phyloP scores from a whole-genome alignment of 495 filamentous ascomycete genomes.

The Xylaria telfairii region DNA sequence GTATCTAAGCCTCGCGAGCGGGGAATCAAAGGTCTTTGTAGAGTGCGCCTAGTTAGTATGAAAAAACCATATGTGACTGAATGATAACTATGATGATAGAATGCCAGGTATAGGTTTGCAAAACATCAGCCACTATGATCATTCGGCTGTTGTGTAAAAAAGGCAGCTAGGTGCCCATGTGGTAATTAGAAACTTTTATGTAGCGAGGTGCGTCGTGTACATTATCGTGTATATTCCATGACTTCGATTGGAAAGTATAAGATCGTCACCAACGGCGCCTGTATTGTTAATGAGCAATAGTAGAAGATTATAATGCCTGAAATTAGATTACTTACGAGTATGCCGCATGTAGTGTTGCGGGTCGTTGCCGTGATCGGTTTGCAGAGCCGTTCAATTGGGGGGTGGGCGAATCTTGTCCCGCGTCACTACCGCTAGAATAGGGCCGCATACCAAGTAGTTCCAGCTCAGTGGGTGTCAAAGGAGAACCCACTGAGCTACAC shows the following conservation, averaged over 20 bases:
- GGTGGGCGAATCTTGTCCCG: constrained; percentile 26
- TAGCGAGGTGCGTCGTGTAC: neutral
- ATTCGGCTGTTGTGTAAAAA: neutral
- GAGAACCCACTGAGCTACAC: constrained; percentile 28
- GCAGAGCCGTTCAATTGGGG: constrained; percentile 32
- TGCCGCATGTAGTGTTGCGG: constrained; percentile 46
- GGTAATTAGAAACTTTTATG: neutral
- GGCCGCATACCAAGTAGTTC: constrained; percentile 33
- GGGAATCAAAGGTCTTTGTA: neutral
- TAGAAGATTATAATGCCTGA: neutral
- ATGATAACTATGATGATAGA: neutral
- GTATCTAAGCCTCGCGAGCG: neutral
- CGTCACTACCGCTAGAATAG: constrained; percentile 26
- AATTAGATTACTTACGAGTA: constrained; percentile 44
- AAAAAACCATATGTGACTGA: neutral
- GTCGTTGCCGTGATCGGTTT: constrained; percentile 38
- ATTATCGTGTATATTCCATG: neutral
- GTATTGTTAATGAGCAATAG: constrained; percentile 23
- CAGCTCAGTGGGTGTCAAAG: constrained; percentile 32
- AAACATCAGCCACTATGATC: neutral
- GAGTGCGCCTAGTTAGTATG: neutral
- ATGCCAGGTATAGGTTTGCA: neutral
- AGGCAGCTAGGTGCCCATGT: neutral
- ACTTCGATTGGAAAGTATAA: neutral
- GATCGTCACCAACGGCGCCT: constrained; percentile 40